These are phyloP conservation scores for Lipomyces yamanashiensis DNA, from an alignment of 805 yeast genomes.

Conservation along the genomic window DNA sequence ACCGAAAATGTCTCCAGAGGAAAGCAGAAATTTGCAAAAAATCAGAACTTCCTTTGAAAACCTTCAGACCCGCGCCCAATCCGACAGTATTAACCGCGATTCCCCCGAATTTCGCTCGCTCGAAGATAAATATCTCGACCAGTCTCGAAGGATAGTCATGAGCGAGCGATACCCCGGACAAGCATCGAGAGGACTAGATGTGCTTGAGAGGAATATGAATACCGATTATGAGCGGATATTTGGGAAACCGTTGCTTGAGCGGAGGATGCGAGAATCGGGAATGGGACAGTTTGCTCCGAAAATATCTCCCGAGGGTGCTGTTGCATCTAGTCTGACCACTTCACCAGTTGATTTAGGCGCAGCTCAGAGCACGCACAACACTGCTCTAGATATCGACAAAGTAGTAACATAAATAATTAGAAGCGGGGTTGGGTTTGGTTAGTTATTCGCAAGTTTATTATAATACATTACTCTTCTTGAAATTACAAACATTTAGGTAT, in stretches of 20 bases:
- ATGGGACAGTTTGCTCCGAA: too few relatives aligned
- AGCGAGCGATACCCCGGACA: constrained; percentile 3
- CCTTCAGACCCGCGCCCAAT: constrained; percentile 6
- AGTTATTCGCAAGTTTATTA: too few relatives aligned
- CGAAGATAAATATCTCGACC: constrained; percentile 8
- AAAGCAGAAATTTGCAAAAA: neutral
- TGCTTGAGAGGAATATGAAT: constrained; percentile 1
- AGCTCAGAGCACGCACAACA: too few relatives aligned
- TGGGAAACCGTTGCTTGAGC: too few relatives aligned
- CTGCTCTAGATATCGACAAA: too few relatives aligned
- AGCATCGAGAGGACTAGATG: neutral
- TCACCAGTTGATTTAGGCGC: too few relatives aligned
- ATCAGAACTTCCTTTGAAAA: constrained; percentile 2
- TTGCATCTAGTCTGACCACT: too few relatives aligned
- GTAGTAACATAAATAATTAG: too few relatives aligned
- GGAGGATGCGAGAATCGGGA: too few relatives aligned
- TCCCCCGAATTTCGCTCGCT: neutral
- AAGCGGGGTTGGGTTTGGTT: too few relatives aligned
- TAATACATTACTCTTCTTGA: neutral
- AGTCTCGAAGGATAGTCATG: neutral
- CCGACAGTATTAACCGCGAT: constrained; percentile 12
- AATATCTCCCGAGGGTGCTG: too few relatives aligned
- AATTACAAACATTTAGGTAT: too few relatives aligned
- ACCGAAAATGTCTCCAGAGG: neutral
- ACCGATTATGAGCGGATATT: constrained; percentile 5